Conservation (phyloP, 192 early-diverging fungal genomes). For the Rhizoclosmatium sp. region DNA sequence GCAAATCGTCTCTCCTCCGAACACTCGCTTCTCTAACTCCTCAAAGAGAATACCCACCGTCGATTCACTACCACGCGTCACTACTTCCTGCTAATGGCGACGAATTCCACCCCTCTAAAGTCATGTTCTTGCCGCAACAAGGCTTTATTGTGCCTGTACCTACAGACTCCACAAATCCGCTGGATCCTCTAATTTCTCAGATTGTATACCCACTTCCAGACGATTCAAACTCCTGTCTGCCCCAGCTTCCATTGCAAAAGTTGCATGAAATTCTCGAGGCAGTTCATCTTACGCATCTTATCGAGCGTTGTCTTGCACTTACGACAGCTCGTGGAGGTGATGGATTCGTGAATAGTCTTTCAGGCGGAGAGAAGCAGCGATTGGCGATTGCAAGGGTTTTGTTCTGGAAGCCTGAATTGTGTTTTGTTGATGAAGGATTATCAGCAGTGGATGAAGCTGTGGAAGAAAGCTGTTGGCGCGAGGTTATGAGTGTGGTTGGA, state of each 20-base stretch:
- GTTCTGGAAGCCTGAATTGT: conserved; percentile 74
- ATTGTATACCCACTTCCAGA: conserved; percentile 43
- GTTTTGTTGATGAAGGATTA: conserved; percentile 57
- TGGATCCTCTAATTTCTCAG: conserved; percentile 44
- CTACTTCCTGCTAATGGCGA: neutral
- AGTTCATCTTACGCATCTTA: conserved; percentile 74
- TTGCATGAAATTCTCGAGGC: conserved; percentile 76
- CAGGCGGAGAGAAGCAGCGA: conserved; percentile 55
- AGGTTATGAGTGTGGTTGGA: neutral
- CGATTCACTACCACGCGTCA: conserved; percentile 18
- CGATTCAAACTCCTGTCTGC: too few species aligned
- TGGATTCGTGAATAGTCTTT: conserved; percentile 12
- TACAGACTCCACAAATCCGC: conserved; percentile 73
- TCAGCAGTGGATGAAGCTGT: conserved; percentile 39
- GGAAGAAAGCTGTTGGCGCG: conserved; percentile 19
- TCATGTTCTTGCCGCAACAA: conserved; percentile 77
- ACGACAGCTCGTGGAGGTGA: neutral
- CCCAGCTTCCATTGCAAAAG: conserved; percentile 36
- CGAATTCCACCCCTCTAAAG: conserved; percentile 37
- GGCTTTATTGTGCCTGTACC: conserved; percentile 35
- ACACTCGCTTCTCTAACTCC: conserved; percentile 79
- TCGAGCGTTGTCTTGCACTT: conserved; percentile 40
- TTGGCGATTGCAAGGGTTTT: conserved; percentile 57
- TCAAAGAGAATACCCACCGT: neutral
- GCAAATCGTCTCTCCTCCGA: conserved; percentile 85